A percentile compares a stretch with the other conserved stretches of the same genome.
phyloP scores from a whole-genome alignment of 257 asterid species.

The Penstemon newberryi region DNA sequence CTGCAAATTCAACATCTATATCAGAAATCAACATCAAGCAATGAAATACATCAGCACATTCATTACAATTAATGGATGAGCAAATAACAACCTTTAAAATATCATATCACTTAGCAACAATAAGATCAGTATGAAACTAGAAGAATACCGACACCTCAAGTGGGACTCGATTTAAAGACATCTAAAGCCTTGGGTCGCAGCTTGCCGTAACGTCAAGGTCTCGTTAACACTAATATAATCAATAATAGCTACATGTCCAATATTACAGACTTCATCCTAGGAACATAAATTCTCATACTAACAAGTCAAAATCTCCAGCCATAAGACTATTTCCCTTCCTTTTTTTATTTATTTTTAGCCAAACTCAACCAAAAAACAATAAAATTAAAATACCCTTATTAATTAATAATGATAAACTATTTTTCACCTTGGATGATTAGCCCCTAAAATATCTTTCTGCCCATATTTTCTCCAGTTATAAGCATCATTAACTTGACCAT shows the following conservation, averaged over 20 bases:
- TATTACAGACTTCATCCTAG: not conserved
- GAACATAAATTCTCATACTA: slow-evolving; percentile 14
- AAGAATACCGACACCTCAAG: not conserved
- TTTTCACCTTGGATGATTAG: slow-evolving; percentile 72
- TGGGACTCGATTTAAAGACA: not conserved
- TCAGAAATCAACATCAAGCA: not conserved
- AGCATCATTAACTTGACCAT: slow-evolving; percentile 64
- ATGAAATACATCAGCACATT: not conserved
- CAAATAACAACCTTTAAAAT: not conserved
- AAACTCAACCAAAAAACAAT: not conserved
- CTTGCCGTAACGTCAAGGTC: too few species aligned
- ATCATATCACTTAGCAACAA: too few species aligned
- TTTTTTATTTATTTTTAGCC: not conserved
- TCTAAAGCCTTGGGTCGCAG: not conserved
- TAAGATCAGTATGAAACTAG: too few species aligned
- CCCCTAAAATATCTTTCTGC: slow-evolving; percentile 80
- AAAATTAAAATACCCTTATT: not conserved
- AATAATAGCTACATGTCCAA: not conserved
- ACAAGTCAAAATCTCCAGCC: slow-evolving; percentile 20
- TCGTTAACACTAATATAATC: too few species aligned
- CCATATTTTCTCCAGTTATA: slow-evolving; percentile 91
- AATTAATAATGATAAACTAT: not conserved
- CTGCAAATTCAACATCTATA: slow-evolving; percentile 26
- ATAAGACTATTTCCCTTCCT: not conserved
- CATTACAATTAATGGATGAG: not conserved